Evolutionary conservation across 2,329 filamentous ascomycete species (phyloP).

Genomic region (Fusarium sp.): DNA sequence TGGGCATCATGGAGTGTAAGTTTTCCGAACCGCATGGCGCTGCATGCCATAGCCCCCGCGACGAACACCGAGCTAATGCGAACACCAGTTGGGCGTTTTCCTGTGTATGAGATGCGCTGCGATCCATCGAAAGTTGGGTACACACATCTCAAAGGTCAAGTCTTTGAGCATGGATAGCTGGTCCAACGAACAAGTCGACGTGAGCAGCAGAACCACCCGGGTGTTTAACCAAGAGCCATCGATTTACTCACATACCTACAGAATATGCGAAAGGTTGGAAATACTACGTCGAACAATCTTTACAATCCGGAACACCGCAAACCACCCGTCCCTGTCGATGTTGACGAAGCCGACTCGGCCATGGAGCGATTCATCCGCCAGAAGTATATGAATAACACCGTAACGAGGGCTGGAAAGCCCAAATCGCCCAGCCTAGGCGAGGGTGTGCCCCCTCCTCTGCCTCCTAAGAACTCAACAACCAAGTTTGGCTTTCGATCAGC

Average conservation of each 20-base stretch:
- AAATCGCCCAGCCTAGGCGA: slow-evolving; percentile 61
- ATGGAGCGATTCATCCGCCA: slow-evolving; percentile 96
- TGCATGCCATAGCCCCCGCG: slow-evolving; percentile 2
- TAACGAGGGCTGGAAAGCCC: slow-evolving; percentile 54
- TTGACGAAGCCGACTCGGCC: slow-evolving; percentile 90
- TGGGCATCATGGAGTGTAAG: slow-evolving; percentile 98
- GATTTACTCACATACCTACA: slow-evolving; percentile 53
- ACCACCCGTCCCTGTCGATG: slow-evolving; percentile 87
- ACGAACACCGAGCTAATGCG: slow-evolving; percentile 35
- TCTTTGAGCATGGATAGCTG: slow-evolving; percentile 99
- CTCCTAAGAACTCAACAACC: slow-evolving; percentile 75
- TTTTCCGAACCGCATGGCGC: slow-evolving; percentile 35
- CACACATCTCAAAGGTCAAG: slow-evolving; percentile 98
- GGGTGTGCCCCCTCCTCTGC: slow-evolving; percentile 68
- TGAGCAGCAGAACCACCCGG: slow-evolving; percentile 58
- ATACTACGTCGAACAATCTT: slow-evolving; percentile 84
- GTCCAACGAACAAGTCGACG: slow-evolving; percentile 95
- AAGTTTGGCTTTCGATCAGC: slow-evolving; percentile 69
- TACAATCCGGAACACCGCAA: slow-evolving; percentile 90
- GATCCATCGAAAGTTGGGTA: slow-evolving; percentile 95
- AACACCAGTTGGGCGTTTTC: slow-evolving; percentile 85
- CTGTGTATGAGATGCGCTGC: slow-evolving; percentile 97
- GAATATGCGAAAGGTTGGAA: slow-evolving; percentile 96
- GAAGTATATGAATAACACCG: slow-evolving; percentile 81
- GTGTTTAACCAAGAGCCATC: neutral